A percentile compares a stretch with the other conserved stretches of the same genome.
Evolutionary conservation across 2,329 filamentous ascomycete genomes (phyloP).

Genomic region (Aspergillus persii): DNA sequence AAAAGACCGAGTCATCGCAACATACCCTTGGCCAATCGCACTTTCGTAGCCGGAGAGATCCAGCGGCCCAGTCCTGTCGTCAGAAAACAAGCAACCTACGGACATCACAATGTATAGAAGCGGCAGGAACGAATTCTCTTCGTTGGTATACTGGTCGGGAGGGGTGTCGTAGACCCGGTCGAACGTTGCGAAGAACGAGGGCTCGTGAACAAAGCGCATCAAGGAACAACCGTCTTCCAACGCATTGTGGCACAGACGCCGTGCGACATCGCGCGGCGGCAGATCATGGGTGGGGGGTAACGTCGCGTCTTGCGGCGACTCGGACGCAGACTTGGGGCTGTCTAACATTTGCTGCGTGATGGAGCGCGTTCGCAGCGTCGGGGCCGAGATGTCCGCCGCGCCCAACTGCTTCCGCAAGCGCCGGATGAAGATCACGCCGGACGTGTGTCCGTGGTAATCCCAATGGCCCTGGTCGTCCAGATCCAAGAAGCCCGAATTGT

Average conservation of each 20-base stretch:
- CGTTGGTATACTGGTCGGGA: conserved; percentile 59
- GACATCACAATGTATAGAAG: conserved; percentile 69
- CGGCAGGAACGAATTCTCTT: conserved; percentile 68
- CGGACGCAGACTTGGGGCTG: conserved; percentile 63
- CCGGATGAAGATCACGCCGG: conserved; percentile 82
- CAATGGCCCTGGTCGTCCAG: conserved; percentile 87
- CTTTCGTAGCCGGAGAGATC: conserved; percentile 48
- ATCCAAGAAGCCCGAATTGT: conserved; percentile 85
- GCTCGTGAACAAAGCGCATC: conserved; percentile 74
- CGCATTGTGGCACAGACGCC: conserved; percentile 57
- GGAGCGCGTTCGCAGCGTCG: conserved; percentile 46
- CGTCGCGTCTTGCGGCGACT: conserved; percentile 61
- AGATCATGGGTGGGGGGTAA: conserved; percentile 62
- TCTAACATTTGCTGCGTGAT: conserved; percentile 63
- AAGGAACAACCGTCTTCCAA: conserved; percentile 62
- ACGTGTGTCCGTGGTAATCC: conserved; percentile 94
- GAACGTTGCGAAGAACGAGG: conserved; percentile 74
- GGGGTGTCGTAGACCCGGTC: conserved; percentile 74
- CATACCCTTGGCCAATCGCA: conserved; percentile 57
- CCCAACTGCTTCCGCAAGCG: conserved; percentile 87
- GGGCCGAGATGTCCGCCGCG: conserved; percentile 58
- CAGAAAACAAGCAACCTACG: conserved; percentile 70
- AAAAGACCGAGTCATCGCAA: background rate
- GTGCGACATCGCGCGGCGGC: conserved; percentile 61
- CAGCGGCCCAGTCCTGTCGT: conserved; percentile 52